Evolutionary conservation across 169 alveolate genomes (phyloP), one percentile per base, ranked within the genome.

Genomic region (Plasmodium gaboni): DNA sequence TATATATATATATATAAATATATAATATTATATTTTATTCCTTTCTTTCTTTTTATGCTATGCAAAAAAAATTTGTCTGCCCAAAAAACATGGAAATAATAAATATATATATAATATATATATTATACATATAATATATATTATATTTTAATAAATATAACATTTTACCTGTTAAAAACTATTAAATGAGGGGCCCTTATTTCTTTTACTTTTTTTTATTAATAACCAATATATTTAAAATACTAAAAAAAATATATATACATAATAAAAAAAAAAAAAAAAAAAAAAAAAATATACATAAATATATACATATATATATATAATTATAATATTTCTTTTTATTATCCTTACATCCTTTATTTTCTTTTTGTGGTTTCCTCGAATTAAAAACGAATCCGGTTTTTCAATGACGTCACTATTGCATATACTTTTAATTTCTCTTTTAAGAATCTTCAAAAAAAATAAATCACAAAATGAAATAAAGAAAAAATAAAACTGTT

Each of bases 351-450:
- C 95, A 67, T 80, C 88, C 71, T 88, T 92, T 53, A 94, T 87
- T 46, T 73, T 74, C 76, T 92, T 87, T 64, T 94, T 94, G 71
- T 74, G 91, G 88, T 94, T 94, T 50, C 96, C 96, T 65, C 74
- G 92, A 22, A 94, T 92, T 12, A 94, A 48, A 85, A 92, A 88
- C 22, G 91, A 74, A n/a, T 90, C 78, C n/a, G 93, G 67, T 50
- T 88, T 94, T 65, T 69, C 74, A 28, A 94, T 94, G 17, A 78
- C 93, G 22, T 88, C 48, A 17, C 53, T 92, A 13, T 94, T 94
- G 24, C 92, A 87, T 48, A 94, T 68, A 46, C 78, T 88, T 55
- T 92, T 89, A 12, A 94, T 86, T 55, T 94, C 94, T 69, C 88
- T 86, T 73, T 89, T 92, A 55, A 94, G 69, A 42, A 94, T 48